Conservation (phyloP, 805 yeast genomes). For the Ogataea siamensis region DNA sequence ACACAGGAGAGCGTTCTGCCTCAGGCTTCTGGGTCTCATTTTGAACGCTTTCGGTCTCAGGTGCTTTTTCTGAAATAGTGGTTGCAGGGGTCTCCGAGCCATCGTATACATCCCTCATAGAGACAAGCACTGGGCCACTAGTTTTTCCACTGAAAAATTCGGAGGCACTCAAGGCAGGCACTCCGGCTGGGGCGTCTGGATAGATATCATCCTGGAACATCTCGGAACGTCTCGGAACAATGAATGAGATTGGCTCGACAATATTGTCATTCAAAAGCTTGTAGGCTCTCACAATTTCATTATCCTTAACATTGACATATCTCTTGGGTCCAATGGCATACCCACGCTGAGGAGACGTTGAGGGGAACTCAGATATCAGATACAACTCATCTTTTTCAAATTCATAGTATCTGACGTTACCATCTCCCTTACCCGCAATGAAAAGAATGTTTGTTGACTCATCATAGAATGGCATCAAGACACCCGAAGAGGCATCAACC, state of each 20-base stretch:
- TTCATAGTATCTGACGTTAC: constrained; percentile 93
- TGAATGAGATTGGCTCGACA: constrained; percentile 89
- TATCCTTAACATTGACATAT: constrained; percentile 72
- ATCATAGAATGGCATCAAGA: constrained; percentile 88
- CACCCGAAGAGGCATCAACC: constrained; percentile 90
- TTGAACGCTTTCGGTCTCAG: too few species aligned
- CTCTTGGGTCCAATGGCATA: constrained; percentile 87
- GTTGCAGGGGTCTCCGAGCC: constrained; percentile 60
- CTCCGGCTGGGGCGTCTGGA: constrained; percentile 82
- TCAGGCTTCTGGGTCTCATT: too few species aligned
- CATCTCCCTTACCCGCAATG: constrained; percentile 97
- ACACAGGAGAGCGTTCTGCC: too few species aligned
- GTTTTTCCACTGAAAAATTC: constrained; percentile 81
- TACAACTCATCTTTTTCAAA: constrained; percentile 78
- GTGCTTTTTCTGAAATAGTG: constrained; percentile 22
- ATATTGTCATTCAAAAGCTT: constrained; percentile 83
- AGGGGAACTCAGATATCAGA: constrained; percentile 84
- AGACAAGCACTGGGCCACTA: constrained; percentile 75
- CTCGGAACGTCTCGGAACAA: constrained; percentile 92
- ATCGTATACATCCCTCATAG: constrained; percentile 77
- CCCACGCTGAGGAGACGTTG: constrained; percentile 94
- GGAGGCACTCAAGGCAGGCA: constrained; percentile 73
- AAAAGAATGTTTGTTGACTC: constrained; percentile 75
- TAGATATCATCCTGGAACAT: constrained; percentile 89
- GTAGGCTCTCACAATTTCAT: constrained; percentile 78